Base-by-base conservation (phyloP, 176 grass and related monocot species). In the Rhipidocladum racemiflorum region DNA sequence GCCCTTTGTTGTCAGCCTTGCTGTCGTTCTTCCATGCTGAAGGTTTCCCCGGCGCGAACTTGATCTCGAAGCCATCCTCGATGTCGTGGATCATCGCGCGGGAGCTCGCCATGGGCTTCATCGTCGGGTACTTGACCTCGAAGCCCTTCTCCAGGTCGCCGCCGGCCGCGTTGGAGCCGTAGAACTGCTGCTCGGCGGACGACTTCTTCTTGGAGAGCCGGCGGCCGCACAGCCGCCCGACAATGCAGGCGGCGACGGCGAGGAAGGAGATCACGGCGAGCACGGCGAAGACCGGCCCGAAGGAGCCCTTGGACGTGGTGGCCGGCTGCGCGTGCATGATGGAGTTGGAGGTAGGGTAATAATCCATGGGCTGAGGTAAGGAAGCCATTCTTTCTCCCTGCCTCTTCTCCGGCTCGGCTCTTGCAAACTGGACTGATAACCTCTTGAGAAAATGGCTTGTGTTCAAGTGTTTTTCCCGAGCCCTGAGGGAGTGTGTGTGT, bases 61-160 rank as follows among this genome's bases (percentile, higher is more conserved):
- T 90, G 80, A 93, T 92, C 90, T 96, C 90, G 70, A 96, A 85
- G 76, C 91, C 88, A 38, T 88, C 90, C 61, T 93, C 90, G 21
- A 91, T 83, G 86, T 91, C 90, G 16, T 91, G 86, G 57, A 88
- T 92, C 61, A 90, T 76, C 0, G 90, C 91, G 34, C 89, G 90
- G 23, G 93, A 91, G 83, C 88, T 88, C 32, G 83, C 83, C 61
- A 87, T 71, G 21, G 93, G 90, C 81, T 90, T 92, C 82, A 91
- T 89, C 66, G 84, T 20, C 49, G 90, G 83, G 74, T 90, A 88
- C 72, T 84, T 90, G 70, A 92, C 44, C 50, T 84, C 85, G 67
- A 92, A 87, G 38, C 93, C 87, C 78, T 90, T 92, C 70, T 95
- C 93, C 60, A 88, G 74, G 83, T 92, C 90, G 65, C 85, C 88